Percentiles rank a stretch among this genome's conserved stretches.
Evolutionary conservation across 495 filamentous ascomycete species (phyloP).

Genomic region (Hypoxylon perforatum): DNA sequence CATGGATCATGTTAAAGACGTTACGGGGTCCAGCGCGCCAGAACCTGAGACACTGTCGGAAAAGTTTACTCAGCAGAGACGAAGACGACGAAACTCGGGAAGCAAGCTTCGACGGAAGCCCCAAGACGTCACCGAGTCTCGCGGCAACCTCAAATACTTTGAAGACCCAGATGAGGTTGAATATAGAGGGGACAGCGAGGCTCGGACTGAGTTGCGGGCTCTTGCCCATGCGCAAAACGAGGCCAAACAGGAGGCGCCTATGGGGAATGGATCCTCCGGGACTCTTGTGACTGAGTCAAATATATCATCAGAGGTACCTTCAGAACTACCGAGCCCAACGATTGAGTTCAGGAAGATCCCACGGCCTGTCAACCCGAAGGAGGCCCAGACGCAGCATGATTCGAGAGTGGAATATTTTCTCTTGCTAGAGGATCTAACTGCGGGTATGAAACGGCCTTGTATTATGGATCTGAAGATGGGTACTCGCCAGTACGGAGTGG

Average conservation of each 20-base stretch:
- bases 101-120: constrained; percentile 78
- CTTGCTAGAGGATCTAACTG: constrained; percentile 94
- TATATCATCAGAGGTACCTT: constrained; percentile 40
- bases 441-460: constrained; percentile 95
- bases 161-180: constrained; percentile 80
- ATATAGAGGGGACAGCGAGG: constrained; percentile 81
- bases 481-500: constrained; percentile 97
- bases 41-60: constrained; percentile 61
- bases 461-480: constrained; percentile 99
- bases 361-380: constrained; percentile 74
- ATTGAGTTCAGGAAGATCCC: constrained; percentile 53
- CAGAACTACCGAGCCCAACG: constrained; percentile 42
- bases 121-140: constrained; percentile 68
- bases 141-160: constrained; percentile 81
- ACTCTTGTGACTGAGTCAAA: constrained; percentile 24
- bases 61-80: constrained; percentile 48
- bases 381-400: constrained; percentile 73
- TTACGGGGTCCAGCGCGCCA: constrained; percentile 66
- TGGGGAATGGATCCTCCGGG: constrained; percentile 13
- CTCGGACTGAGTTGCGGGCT: constrained; percentile 67
- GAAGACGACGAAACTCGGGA: constrained; percentile 79
- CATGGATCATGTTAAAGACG: constrained; percentile 52
- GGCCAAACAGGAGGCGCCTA: background rate
- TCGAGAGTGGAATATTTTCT: constrained; percentile 89
- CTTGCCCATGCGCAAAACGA: constrained; percentile 4